Percentiles rank a stretch among this genome's conserved stretches.
Conservation (phyloP, 2,329 filamentous ascomycete genomes). For the Basipetospora chlamydospora region DNA sequence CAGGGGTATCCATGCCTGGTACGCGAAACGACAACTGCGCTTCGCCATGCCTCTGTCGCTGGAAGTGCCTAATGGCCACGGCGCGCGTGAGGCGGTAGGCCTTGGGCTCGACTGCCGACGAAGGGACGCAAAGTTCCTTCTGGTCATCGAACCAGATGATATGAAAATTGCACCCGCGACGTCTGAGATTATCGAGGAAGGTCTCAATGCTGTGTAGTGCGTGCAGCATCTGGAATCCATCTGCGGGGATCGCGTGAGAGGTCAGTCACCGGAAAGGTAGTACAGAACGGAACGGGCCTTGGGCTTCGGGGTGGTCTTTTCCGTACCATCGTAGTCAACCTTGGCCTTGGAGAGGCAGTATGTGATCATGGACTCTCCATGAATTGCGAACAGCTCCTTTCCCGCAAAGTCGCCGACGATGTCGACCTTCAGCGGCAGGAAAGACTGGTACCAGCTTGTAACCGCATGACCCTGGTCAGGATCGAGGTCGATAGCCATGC, state of each 20-base stretch:
- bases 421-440: constrained; percentile 31
- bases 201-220: constrained; percentile 54
- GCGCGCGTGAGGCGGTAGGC: constrained; percentile 44
- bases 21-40: constrained; percentile 22
- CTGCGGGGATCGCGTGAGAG: constrained; percentile 13
- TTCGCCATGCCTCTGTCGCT: constrained; percentile 1
- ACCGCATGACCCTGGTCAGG: too few species aligned
- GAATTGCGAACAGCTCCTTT: constrained; percentile 56
- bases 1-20: constrained; percentile 26
- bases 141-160: constrained; percentile 52
- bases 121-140: constrained; percentile 39
- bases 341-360: constrained; percentile 46
- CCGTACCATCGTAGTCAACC: constrained; percentile 46
- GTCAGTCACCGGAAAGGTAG: background rate
- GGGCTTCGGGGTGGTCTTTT: too few species aligned
- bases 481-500: too few species aligned
- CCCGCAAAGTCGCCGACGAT: constrained; percentile 65
- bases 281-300: too few species aligned
- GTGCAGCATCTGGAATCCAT: constrained; percentile 57
- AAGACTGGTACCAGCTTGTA: constrained; percentile 8
- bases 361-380: constrained; percentile 57
- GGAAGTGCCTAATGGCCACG: constrained; percentile 50
- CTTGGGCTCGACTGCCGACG: constrained; percentile 19
- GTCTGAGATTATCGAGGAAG: constrained; percentile 44
- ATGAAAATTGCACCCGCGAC: constrained; percentile 56